These are phyloP conservation scores for Xylaria grammica DNA, from an alignment of 495 filamentous ascomycete genomes.

Conservation along the genomic window DNA sequence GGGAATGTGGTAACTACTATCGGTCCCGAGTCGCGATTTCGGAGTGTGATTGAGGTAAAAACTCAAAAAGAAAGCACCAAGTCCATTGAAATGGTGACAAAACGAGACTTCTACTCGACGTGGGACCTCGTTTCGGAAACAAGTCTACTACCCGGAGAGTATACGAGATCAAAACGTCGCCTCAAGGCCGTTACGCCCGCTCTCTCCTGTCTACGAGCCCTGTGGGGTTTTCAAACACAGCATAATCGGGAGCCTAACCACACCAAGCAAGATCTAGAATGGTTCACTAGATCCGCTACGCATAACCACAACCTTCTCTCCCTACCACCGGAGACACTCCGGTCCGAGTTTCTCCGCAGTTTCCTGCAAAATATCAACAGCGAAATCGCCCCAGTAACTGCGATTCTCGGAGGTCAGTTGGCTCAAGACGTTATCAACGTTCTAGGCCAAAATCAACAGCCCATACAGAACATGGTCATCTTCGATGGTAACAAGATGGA, in stretches of 20 bases:
- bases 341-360: slow-evolving; percentile 76
- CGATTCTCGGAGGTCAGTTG: slow-evolving; percentile 85
- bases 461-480: slow-evolving; percentile 90
- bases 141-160: slow-evolving; percentile 73
- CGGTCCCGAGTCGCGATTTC: slow-evolving; percentile 74
- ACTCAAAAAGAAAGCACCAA: slow-evolving; percentile 75
- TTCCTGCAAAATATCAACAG: slow-evolving; percentile 82
- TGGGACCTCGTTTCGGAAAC: slow-evolving; percentile 76
- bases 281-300: slow-evolving; percentile 77
- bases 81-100: slow-evolving; percentile 86
- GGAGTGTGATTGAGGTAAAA: slow-evolving; percentile 71
- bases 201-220: slow-evolving; percentile 77
- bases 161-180: slow-evolving; percentile 66
- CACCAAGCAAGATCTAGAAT: slow-evolving; percentile 57
- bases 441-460: slow-evolving; percentile 85
- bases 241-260: slow-evolving; percentile 42
- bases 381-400: slow-evolving; percentile 86
- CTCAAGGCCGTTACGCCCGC: slow-evolving; percentile 78
- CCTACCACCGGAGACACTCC: slow-evolving; percentile 76
- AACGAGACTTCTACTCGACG: slow-evolving; percentile 85
- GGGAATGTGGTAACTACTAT: slow-evolving; percentile 71
- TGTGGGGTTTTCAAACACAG: slow-evolving; percentile 74
- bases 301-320: slow-evolving; percentile 76
- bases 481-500: slow-evolving; percentile 85
- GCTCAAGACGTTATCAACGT: slow-evolving; percentile 98